These are phyloP conservation scores for Nothomitra cinnamomea DNA, from an alignment of 2,329 filamentous ascomycete genomes.

Conservation along the genomic window DNA sequence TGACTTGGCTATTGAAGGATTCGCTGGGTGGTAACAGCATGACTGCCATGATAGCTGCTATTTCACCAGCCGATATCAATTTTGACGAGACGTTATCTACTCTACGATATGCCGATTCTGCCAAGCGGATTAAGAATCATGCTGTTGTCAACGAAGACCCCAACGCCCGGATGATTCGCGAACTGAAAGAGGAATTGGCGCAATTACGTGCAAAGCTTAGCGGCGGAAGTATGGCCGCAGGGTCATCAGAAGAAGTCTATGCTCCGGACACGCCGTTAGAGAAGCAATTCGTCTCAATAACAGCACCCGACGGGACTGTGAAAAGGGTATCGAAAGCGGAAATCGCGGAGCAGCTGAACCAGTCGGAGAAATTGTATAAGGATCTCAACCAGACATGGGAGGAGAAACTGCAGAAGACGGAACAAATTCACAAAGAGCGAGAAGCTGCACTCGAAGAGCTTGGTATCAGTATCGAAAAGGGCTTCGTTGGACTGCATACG, in stretches of 20 bases:
- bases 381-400: conserved; percentile 99
- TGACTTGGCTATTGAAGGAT: conserved; percentile 95
- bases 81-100: conserved; percentile 96
- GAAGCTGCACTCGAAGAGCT: conserved; percentile 90
- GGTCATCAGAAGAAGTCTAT: conserved; percentile 64
- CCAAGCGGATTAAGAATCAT: conserved; percentile 99
- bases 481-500: conserved; percentile 84
- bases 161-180: conserved; percentile 95
- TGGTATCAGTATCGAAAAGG: conserved; percentile 97
- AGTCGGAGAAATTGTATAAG: conserved; percentile 88
- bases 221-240: conserved; percentile 26
- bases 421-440: conserved; percentile 93
- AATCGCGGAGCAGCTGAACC: conserved; percentile 87
- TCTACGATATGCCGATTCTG: conserved; percentile 87
- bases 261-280: conserved; percentile 83
- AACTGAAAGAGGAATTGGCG: conserved; percentile 86
- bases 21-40: conserved; percentile 96
- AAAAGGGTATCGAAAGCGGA: conserved; percentile 98
- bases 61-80: conserved; percentile 96
- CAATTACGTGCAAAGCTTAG: conserved; percentile 70
- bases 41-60: conserved; percentile 99
- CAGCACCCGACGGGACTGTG: conserved; percentile 62
- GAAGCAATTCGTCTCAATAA: conserved; percentile 91
- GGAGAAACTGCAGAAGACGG: conserved; percentile 84
- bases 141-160: conserved; percentile 98